Evolutionary conservation across 805 yeast genomes (phyloP).

Genomic region (Hemisphaericaspora nanyangensis): DNA sequence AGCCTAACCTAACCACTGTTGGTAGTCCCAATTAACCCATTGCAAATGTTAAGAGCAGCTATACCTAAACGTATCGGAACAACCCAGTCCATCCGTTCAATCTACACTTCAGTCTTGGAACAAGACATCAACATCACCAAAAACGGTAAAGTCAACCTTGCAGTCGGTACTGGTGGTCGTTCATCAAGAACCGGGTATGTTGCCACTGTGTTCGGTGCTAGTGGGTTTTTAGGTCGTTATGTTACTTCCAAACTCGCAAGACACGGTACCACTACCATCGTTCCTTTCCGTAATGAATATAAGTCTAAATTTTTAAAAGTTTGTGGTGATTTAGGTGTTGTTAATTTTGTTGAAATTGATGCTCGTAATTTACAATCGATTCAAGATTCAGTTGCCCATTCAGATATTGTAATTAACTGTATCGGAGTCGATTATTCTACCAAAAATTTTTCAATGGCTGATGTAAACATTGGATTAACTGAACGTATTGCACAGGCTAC

Average conservation of each 20-base stretch:
- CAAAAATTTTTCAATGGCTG: constrained; percentile 79
- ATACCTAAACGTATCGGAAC: constrained; percentile 13
- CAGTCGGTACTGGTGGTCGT: constrained; percentile 77
- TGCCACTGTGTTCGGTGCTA: constrained; percentile 83
- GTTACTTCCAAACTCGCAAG: constrained; percentile 69
- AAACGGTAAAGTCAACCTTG: constrained; percentile 66
- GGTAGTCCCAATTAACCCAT: too few species aligned
- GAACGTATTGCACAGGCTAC: constrained; percentile 73
- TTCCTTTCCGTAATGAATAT: constrained; percentile 80
- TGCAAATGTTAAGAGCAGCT: constrained; percentile 29
- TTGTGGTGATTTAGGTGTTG: constrained; percentile 84
- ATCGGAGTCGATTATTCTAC: constrained; percentile 74
- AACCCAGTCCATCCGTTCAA: constrained; percentile 20
- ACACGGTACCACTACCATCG: constrained; percentile 74
- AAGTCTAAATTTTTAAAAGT: constrained; percentile 75
- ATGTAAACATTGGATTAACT: constrained; percentile 75
- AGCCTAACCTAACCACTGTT: too few species aligned
- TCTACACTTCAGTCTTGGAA: constrained; percentile 40
- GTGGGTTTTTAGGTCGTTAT: constrained; percentile 75
- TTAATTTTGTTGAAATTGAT: constrained; percentile 79
- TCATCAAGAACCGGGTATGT: constrained; percentile 85
- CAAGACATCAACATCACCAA: constrained; percentile 70
- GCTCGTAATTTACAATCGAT: constrained; percentile 72
- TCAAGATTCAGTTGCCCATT: constrained; percentile 71
- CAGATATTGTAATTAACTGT: constrained; percentile 79